Percentiles rank a stretch among this genome's conserved stretches.
These are phyloP conservation scores for Xylaria sp. DNA, from an alignment of 2,329 filamentous ascomycete species.

Conservation along the genomic window DNA sequence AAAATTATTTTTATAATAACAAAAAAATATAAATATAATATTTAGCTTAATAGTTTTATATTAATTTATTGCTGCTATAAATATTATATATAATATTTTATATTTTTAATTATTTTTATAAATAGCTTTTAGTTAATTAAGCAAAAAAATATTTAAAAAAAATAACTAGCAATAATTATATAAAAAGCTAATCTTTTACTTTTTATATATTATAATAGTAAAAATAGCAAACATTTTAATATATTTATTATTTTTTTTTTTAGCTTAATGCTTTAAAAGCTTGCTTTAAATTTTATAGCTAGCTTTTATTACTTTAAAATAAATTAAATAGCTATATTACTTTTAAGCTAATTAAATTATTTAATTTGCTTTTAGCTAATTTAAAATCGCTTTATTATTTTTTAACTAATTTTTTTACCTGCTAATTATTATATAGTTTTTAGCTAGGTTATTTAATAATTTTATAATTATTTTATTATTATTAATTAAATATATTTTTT, in stretches of 20 bases:
- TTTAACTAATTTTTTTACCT: background rate
- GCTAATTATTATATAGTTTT: background rate
- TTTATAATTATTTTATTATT: background rate
- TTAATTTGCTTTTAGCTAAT: too few species aligned
- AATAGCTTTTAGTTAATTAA: constrained; percentile 3
- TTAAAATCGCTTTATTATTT: too few species aligned
- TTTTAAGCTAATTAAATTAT: background rate
- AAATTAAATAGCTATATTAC: background rate
- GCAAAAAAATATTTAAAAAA: constrained; percentile 1
- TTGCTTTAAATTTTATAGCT: too few species aligned
- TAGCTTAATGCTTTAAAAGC: background rate
- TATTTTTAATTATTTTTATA: constrained; percentile 3
- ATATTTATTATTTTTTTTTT: background rate
- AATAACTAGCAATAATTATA: background rate
- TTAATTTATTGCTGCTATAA: constrained; percentile 1
- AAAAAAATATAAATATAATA: too few species aligned
- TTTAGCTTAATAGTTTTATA: background rate
- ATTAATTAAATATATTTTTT: constrained; percentile 4
- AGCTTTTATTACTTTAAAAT: too few species aligned
- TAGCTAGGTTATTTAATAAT: too few species aligned
- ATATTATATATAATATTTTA: constrained; percentile 7
- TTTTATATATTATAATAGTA: background rate
- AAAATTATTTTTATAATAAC: background rate
- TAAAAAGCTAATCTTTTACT: background rate
- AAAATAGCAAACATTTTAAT: background rate